phyloP scores from a whole-genome alignment of 305 asterid genomes.

The Fraxinus angustifolia region DNA sequence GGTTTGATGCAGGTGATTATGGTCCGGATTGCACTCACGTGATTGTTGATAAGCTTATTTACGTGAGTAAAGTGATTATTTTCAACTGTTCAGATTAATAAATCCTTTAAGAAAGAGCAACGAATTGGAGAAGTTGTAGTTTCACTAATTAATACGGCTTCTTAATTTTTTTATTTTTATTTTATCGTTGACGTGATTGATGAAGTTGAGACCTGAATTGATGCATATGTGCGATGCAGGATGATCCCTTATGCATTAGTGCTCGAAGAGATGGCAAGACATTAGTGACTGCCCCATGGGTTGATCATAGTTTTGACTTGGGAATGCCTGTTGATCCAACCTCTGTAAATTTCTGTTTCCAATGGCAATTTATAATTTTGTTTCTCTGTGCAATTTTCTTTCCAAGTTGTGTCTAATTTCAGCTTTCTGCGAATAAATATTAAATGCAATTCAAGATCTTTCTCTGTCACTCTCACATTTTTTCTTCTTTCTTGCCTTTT shows the following conservation, averaged over 20 bases:
- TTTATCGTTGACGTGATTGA: background rate
- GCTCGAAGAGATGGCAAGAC: slow-evolving; percentile 72
- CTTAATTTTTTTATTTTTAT: background rate
- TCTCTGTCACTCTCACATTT: background rate
- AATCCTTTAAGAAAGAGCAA: background rate
- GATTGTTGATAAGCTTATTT: slow-evolving; percentile 57
- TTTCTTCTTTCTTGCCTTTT: background rate
- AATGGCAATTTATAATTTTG: background rate
- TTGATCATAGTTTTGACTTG: slow-evolving; percentile 65
- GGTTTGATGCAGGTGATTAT: slow-evolving; percentile 48
- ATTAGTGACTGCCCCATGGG: slow-evolving; percentile 74
- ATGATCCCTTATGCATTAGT: slow-evolving; percentile 67
- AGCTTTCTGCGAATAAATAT: background rate
- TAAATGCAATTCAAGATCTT: background rate
- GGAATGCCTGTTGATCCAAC: slow-evolving; percentile 54
- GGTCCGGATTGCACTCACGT: slow-evolving; percentile 73
- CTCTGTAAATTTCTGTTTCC: slow-evolving; percentile 42
- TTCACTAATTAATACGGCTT: background rate
- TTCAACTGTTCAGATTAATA: background rate
- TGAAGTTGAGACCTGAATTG: background rate
- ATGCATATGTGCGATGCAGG: slow-evolving; percentile 41
- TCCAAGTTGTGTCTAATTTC: background rate
- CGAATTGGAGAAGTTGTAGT: background rate
- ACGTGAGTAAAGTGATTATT: slow-evolving; percentile 43
- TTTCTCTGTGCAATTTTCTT: background rate